Base-by-base conservation (phyloP, 805 yeast species). In the Danielia oregonensis region DNA sequence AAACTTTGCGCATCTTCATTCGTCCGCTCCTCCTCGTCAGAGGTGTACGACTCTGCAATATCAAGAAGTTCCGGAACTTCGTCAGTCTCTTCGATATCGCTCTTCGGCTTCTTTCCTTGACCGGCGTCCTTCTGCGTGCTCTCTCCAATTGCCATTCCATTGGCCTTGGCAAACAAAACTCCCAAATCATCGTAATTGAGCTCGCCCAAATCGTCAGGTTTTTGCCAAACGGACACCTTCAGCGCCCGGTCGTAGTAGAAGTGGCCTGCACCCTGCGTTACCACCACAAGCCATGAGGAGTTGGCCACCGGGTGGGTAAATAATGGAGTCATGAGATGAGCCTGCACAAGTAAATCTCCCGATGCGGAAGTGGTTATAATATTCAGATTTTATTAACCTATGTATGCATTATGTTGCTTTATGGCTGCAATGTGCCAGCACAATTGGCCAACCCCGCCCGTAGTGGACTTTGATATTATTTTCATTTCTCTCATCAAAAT, bases 161-260 rank as follows among this genome's bases (percentile, higher is more conserved):
- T 46, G 19, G 48, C 46, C 35, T 48, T 50, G 10, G 56, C 67
- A 25, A 56, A 43, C 22, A 63, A 43, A 9, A 60, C 31, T 10
- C 55, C 56, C 8, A 63, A 38, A 18, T 54, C 54, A 30, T 62
- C 61, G 34, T 41, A 60, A 29, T 59, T 51, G n/a, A 63, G 52
- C 5, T 32, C 25, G 2, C 47, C 38, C 18, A 62, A 49, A 29
- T 21, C 19, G 3, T 40, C 37, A 35, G 36, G 32, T 26, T 33
- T 32, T 44, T 62, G 68, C 70, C 70, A 63, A 30, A 50, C 58
- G 5, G 67, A 54, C 15, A 32, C 16, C 14, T 40, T 38, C 4
- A 41, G 36, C 1, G 16, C 32, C 10, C 35, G 24, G 40, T 62
- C 51, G 38, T 46, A 63, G 44, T 63, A 63, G 37, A 61, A 63